Base-by-base conservation (phyloP, 2,329 filamentous ascomycete genomes). In the Colletotrichum plurivorum region DNA sequence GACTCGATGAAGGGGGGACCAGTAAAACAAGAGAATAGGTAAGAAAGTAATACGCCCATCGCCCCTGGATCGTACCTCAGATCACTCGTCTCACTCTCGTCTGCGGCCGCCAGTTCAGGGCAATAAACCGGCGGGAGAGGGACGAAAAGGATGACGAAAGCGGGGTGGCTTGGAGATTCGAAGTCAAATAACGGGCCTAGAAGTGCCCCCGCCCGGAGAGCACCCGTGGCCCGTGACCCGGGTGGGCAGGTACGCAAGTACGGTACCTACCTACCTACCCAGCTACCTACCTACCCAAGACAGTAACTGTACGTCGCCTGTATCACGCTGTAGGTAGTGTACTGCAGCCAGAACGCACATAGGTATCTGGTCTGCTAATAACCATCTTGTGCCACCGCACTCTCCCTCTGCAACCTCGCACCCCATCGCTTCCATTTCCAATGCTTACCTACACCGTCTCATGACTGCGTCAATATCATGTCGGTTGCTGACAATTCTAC, bases 101-200 rank as follows among this genome's bases (percentile, higher is more conserved):
- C 31, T 36, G 31, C 31, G 10, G 31, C 41, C n/a, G 39, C 39
- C 36, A 15, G 7, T 46, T 20, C 31, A 54, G 48, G 59, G 39
- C 20, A 53, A 54, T 16, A 22, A 46, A 36, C 15, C 25, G 59
- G 22, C 43, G 46, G 41, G n/a, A 46, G 8, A 15, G 20, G 45
- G 25, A 9, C 22, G 10, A 25, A 36, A 54, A n/a, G 49, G 49
- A 60, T 66, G 66, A 66, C 66, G 61, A 54, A 69, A 66, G 66
- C 54, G 61, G 66, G 61, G 54, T 69, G 66, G 61, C 55, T 59
- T 49, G 62, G 31, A 59, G 58, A 39, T 25, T 54, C 49, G 20
- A 43, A 61, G 48, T 46, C 63, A 48, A 45, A 46, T 12, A 51
- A 59, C 39, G 36, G n/a, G n/a, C 16, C 53, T 9, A 36, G 31